phyloP scores from a whole-genome alignment of 495 filamentous ascomycete genomes.

The Aspergillus panamensis region DNA sequence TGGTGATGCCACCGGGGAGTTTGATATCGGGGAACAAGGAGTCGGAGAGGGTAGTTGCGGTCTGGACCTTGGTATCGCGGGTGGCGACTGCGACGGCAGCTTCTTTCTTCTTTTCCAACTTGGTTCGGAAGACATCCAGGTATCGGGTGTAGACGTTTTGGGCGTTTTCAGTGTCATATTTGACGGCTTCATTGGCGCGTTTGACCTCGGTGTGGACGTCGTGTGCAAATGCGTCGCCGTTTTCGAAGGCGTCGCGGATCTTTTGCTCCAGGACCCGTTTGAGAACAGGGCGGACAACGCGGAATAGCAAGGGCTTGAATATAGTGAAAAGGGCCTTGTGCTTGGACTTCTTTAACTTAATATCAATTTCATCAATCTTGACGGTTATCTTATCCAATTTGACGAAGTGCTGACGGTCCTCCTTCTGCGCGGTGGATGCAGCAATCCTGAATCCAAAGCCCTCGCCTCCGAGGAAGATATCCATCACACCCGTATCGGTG shows the following conservation, averaged over 20 bases:
- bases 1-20: conserved; percentile 85
- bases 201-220: conserved; percentile 80
- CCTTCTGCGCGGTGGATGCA: conserved; percentile 73
- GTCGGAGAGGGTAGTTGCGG: conserved; percentile 84
- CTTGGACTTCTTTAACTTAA: conserved; percentile 90
- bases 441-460: conserved; percentile 92
- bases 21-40: conserved; percentile 86
- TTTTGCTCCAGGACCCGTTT: conserved; percentile 85
- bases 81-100: conserved; percentile 57
- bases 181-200: conserved; percentile 61
- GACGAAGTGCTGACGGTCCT: conserved; percentile 79
- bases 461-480: conserved; percentile 82
- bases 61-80: conserved; percentile 65
- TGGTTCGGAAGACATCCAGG: conserved; percentile 67
- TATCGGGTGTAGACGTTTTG: conserved; percentile 89
- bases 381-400: conserved; percentile 89
- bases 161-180: conserved; percentile 68
- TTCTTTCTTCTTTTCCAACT: conserved; percentile 68
- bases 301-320: conserved; percentile 85
- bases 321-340: conserved; percentile 87
- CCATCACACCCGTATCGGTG: conserved; percentile 83
- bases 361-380: conserved; percentile 76
- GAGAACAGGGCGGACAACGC: conserved; percentile 75
- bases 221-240: conserved; percentile 66
- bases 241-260: conserved; percentile 71